Percentiles rank a stretch among this genome's conserved stretches.
phyloP scores from a whole-genome alignment of 148 eudicot genomes.

The Fagopyrum tataricum region DNA sequence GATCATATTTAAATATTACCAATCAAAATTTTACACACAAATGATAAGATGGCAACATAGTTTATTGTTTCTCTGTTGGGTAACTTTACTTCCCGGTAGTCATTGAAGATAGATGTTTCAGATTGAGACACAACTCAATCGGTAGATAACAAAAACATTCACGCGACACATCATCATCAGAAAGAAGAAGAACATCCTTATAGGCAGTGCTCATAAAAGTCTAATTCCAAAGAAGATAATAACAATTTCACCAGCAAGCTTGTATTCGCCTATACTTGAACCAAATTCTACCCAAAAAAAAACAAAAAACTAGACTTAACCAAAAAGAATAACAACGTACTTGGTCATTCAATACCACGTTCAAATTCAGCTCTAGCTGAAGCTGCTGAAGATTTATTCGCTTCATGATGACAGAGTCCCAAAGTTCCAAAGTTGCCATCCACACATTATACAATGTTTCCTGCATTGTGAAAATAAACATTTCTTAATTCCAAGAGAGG shows the following conservation, averaged over 20 bases:
- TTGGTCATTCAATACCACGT: constrained; percentile 48
- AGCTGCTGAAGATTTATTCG: constrained; percentile 53
- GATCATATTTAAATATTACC: too few relatives aligned
- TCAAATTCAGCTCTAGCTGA: constrained; percentile 52
- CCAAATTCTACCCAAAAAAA: too few relatives aligned
- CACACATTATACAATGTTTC: constrained; percentile 59
- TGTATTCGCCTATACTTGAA: neutral
- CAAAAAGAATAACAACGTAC: constrained; percentile 27
- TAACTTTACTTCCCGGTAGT: too few relatives aligned
- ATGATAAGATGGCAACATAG: too few relatives aligned
- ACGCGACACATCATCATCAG: neutral
- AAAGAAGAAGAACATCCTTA: neutral
- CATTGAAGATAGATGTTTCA: neutral
- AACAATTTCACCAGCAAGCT: neutral
- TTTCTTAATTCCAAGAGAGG: neutral
- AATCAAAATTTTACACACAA: too few relatives aligned
- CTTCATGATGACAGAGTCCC: constrained; percentile 53
- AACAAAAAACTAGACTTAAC: too few relatives aligned
- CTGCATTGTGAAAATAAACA: constrained; percentile 39
- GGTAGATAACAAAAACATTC: neutral
- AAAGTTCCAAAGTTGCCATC: constrained; percentile 57
- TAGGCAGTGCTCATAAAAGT: neutral
- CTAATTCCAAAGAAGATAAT: neutral
- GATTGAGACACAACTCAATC: neutral
- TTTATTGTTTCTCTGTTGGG: too few relatives aligned